These are phyloP conservation scores for Pichia kudriavzevii DNA, from an alignment of 1,139 yeast species.

Conservation along the genomic window DNA sequence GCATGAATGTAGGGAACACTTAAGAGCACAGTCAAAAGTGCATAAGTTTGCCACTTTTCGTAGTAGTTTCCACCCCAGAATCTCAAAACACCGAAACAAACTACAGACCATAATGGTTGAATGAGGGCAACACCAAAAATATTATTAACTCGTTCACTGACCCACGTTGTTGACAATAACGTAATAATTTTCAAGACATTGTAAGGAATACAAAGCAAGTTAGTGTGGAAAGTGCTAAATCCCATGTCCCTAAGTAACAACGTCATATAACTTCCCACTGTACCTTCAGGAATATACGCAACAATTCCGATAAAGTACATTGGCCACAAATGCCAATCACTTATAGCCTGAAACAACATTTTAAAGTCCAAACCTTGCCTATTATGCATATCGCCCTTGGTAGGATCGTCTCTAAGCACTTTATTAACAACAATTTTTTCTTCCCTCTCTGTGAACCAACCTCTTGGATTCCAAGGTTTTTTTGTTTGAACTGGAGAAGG, in stretches of 20 bases:
- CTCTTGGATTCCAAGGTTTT: conserved; percentile 35
- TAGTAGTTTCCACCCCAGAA: conserved; percentile 45
- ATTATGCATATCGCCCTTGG: conserved; percentile 63
- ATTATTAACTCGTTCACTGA: conserved; percentile 35
- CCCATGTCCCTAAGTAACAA: conserved; percentile 46
- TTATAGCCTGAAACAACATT: conserved; percentile 33
- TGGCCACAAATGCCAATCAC: conserved; percentile 56
- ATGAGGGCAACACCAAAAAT: conserved; percentile 31
- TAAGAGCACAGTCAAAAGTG: conserved; percentile 37
- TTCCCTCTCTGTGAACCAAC: conserved; percentile 60
- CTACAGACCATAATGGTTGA: conserved; percentile 35
- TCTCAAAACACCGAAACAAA: conserved; percentile 36
- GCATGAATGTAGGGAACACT: conserved; percentile 50
- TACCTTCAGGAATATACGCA: conserved; percentile 36
- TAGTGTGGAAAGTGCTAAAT: conserved; percentile 47
- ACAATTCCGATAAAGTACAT: conserved; percentile 45
- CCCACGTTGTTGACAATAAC: conserved; percentile 32
- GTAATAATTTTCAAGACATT: conserved; percentile 32
- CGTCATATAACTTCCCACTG: conserved; percentile 44
- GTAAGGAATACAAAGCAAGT: conserved; percentile 48
- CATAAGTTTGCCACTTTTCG: conserved; percentile 47
- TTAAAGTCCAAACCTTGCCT: conserved; percentile 41
- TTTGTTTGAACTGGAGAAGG: conserved; percentile 54
- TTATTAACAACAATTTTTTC: conserved; percentile 57
- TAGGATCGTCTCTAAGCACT: conserved; percentile 59